phyloP scores from a whole-genome alignment of 2,329 filamentous ascomycete genomes.

The Zymoseptoria pseudotritici region DNA sequence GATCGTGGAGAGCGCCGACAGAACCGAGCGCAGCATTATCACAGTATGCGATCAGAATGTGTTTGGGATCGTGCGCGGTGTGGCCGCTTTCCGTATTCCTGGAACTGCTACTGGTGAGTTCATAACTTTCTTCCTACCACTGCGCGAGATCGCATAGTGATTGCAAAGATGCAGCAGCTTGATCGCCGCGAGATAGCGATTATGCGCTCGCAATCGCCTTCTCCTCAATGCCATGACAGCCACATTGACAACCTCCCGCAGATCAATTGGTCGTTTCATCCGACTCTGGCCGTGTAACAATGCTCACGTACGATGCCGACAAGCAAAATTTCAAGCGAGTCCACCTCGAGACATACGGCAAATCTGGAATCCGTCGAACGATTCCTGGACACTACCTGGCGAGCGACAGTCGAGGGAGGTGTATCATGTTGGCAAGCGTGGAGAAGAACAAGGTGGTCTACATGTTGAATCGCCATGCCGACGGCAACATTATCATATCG shows the following conservation, averaged over 20 bases:
- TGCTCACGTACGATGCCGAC: conserved; percentile 81
- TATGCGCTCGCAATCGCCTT: not conserved
- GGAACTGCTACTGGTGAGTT: conserved; percentile 82
- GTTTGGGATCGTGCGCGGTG: conserved; percentile 86
- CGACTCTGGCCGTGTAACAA: conserved; percentile 89
- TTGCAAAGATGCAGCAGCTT: conserved; percentile 19
- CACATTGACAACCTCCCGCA: conserved; percentile 32
- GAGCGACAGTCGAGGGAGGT: conserved; percentile 89
- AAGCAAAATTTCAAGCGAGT: conserved; percentile 83
- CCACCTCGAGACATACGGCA: conserved; percentile 95
- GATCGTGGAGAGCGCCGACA: conserved; percentile 51
- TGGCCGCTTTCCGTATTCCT: conserved; percentile 84
- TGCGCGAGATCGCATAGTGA: conserved; percentile 40
- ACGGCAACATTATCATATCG: conserved; percentile 92
- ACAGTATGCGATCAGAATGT: conserved; percentile 86
- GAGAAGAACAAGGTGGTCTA: conserved; percentile 99
- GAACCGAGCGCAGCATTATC: conserved; percentile 71
- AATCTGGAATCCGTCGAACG: conserved; percentile 88
- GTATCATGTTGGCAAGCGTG: conserved; percentile 84
- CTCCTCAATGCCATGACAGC: not conserved
- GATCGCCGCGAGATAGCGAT: not conserved
- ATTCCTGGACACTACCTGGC: conserved; percentile 94
- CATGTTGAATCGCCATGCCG: conserved; percentile 88
- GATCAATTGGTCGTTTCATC: conserved; percentile 95
- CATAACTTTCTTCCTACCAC: not conserved